Conservation (phyloP, 345 rosid species). For the Passiflora organensis region DNA sequence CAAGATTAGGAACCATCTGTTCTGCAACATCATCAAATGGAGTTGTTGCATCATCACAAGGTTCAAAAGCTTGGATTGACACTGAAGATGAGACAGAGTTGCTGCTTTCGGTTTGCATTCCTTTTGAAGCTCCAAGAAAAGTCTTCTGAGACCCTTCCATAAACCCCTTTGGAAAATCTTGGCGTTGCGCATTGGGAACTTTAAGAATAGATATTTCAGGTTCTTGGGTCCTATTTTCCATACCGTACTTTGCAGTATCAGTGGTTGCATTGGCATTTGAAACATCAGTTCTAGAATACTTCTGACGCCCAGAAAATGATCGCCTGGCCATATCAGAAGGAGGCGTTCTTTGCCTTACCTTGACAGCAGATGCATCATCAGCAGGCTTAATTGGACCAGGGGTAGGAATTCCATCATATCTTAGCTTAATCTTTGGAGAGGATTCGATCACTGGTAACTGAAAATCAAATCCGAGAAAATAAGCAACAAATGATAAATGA, state of each 20-base stretch:
- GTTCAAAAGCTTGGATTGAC: conserved; percentile 74
- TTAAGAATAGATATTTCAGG: conserved; percentile 33
- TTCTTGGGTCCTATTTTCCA: conserved; percentile 31
- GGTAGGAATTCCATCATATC: conserved; percentile 64
- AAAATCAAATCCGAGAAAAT: conserved; percentile 8
- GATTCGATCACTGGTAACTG: conserved; percentile 66
- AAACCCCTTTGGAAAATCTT: conserved; percentile 27
- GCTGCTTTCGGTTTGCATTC: conserved; percentile 62
- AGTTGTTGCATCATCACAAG: conserved; percentile 71
- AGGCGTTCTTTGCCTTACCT: conserved; percentile 78
- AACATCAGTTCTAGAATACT: conserved; percentile 45
- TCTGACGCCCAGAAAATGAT: conserved; percentile 46
- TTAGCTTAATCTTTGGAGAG: conserved; percentile 59
- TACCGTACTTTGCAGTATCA: conserved; percentile 28
- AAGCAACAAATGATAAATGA: conserved; percentile 10
- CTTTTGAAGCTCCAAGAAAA: conserved; percentile 41
- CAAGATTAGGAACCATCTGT: conserved; percentile 33
- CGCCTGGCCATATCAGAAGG: conserved; percentile 52
- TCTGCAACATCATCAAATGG: conserved; percentile 52
- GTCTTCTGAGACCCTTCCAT: conserved; percentile 35
- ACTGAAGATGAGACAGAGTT: conserved; percentile 70
- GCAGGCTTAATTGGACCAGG: conserved; percentile 40
- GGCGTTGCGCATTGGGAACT: conserved; percentile 18
- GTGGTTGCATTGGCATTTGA: conserved; percentile 26
- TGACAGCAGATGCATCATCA: conserved; percentile 43